Evolutionary conservation across 75 land plant genomes (phyloP), one percentile per base, ranked within the genome.

Genomic region (Ceratopteris richardii): DNA sequence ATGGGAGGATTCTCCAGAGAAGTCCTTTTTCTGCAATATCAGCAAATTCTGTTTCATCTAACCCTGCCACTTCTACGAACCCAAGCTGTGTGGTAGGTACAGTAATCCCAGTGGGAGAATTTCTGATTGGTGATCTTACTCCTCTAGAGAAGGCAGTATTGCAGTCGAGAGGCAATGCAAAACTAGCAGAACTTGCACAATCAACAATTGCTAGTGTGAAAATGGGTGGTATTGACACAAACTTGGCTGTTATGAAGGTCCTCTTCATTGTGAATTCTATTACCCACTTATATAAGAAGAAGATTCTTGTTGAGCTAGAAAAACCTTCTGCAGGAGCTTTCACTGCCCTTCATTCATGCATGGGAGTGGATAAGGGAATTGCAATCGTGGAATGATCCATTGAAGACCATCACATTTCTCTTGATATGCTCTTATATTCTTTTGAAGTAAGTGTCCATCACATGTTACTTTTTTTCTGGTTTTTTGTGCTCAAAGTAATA

Each of bases 201-300:
- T 76, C 78, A 0, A 80, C 91, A 26, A 74, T 94, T 56, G 79
- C 79, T 65, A 96, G 86, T 31, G 96, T 86, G 37, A 94, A 86
- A 79, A 91, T 90, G 7, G 91, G 90, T 42, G 99, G 96, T 19
- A 77, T 94, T 60, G 99, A 80, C 54, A 90, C 88, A 18, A 94
- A 94, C 66, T 53, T 78, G 54, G 96, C 96, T 29, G 82, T 94
- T 17, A 94, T 90, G 96, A 77, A 94, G 96, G 99, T 46, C 50
- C 4, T 2, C 22, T 17, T 46, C 14, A 9, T 14, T 5, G 14
- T 46, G 50, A n/a, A 46, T 14, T 6, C 17, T 46, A 46, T 14
- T n/a, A 5, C 18, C 17, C 2, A 14, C 18, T 46, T n/a, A 5
- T 14, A 21, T 46, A 14, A 40, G 14, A 6, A 17, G 2, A 46